These are phyloP conservation scores for Lyophyllum atratum DNA, from an alignment of 768 basidiomycete species.

Conservation along the genomic window DNA sequence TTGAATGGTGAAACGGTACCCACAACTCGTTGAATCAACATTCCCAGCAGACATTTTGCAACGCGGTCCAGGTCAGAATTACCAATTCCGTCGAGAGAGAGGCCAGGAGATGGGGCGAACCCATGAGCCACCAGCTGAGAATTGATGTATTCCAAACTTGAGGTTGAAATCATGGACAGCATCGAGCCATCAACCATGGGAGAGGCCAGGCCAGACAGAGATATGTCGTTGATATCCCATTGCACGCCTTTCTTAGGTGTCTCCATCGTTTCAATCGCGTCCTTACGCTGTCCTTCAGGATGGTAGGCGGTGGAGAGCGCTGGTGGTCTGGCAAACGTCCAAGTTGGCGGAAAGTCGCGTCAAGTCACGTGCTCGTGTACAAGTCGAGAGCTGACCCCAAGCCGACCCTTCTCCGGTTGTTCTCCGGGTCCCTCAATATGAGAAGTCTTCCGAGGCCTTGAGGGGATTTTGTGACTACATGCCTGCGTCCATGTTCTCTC, in stretches of 20 bases:
- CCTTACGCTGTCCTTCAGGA: not conserved
- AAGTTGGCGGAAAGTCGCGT: conserved; percentile 22
- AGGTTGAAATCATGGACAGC: conserved; percentile 51
- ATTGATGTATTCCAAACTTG: conserved; percentile 78
- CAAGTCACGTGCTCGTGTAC: conserved; percentile 24
- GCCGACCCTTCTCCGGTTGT: too few species aligned
- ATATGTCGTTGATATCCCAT: conserved; percentile 51
- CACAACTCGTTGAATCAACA: conserved; percentile 80
- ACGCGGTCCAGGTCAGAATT: conserved; percentile 55
- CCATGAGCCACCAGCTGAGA: conserved; percentile 84
- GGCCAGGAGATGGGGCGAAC: conserved; percentile 61
- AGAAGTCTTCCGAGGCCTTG: too few species aligned
- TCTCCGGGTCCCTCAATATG: too few species aligned
- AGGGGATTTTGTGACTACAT: not conserved
- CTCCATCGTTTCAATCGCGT: conserved; percentile 29
- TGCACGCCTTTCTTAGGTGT: conserved; percentile 52
- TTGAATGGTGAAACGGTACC: conserved; percentile 28
- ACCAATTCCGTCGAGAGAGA: conserved; percentile 67
- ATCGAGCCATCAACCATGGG: conserved; percentile 46
- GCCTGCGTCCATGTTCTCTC: too few species aligned
- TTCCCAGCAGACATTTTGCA: conserved; percentile 73
- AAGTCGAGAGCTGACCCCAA: not conserved
- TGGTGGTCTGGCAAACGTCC: not conserved
- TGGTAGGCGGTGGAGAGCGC: not conserved
- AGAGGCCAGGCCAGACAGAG: conserved; percentile 43